Percentiles rank a stretch among this genome's conserved stretches.
Conservation (phyloP, 352 stramenopile genomes). For the Phytophthora idaei region DNA sequence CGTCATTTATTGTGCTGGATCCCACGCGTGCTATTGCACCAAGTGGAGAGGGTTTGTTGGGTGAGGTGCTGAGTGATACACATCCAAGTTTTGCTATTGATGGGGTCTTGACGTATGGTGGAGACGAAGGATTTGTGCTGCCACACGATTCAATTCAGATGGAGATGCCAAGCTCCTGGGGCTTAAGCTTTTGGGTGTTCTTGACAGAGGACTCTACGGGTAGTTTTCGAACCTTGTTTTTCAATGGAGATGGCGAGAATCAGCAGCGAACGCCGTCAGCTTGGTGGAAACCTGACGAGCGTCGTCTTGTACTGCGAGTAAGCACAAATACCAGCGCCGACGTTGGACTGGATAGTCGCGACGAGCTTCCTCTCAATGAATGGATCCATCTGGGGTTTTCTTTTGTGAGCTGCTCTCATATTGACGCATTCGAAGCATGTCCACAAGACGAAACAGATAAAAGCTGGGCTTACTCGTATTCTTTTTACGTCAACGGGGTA, state of each 20-base stretch:
- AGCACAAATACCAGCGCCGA: conserved; percentile 64
- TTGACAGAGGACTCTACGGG: conserved; percentile 60
- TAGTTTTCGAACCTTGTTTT: conserved; percentile 75
- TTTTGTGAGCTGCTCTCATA: conserved; percentile 65
- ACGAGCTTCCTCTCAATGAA: conserved; percentile 48
- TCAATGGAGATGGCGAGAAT: conserved; percentile 70
- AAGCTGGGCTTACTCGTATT: conserved; percentile 52
- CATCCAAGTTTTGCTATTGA: conserved; percentile 43
- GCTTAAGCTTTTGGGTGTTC: conserved; percentile 73
- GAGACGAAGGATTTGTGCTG: conserved; percentile 52
- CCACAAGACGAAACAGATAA: conserved; percentile 1
- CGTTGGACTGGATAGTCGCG: conserved; percentile 55
- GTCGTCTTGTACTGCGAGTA: conserved; percentile 66
- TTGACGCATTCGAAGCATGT: conserved; percentile 11
- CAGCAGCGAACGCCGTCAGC: conserved; percentile 80
- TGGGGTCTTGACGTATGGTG: conserved; percentile 57
- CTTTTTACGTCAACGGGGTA: conserved; percentile 64
- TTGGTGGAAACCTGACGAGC: conserved; percentile 80
- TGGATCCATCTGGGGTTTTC: conserved; percentile 80
- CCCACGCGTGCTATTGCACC: neutral
- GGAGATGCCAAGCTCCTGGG: conserved; percentile 56
- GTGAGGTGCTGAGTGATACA: conserved; percentile 9
- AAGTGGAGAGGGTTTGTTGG: neutral
- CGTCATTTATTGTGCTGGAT: conserved; percentile 25
- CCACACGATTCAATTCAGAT: conserved; percentile 43